Evolutionary conservation across 306 rosid species (phyloP).

Genomic region (Sophora flavescens): DNA sequence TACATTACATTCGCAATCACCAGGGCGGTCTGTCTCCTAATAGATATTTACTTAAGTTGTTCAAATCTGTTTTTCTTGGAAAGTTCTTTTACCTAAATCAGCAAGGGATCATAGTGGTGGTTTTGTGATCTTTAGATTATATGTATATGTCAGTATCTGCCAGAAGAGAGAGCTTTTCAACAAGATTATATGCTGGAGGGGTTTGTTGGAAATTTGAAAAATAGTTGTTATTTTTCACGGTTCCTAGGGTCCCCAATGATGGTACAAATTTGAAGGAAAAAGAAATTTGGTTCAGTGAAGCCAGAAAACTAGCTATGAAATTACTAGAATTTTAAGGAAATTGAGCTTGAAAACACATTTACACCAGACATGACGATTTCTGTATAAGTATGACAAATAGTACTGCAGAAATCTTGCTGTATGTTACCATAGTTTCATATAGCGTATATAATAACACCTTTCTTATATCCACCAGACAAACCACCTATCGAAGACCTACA

Average conservation of each 20-base stretch:
- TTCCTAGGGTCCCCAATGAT: not conserved
- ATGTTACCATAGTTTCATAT: not conserved
- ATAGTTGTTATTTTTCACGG: not conserved
- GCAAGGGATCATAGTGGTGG: not conserved
- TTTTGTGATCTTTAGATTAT: not conserved
- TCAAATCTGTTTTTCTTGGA: conserved; percentile 15
- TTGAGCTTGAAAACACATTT: conserved; percentile 1
- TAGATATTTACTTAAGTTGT: not conserved
- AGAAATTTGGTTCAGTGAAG: conserved; percentile 6
- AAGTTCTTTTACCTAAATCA: conserved; percentile 3
- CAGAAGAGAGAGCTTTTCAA: conserved; percentile 12
- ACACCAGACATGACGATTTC: not conserved
- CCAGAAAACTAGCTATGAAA: conserved; percentile 11
- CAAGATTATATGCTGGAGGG: conserved; percentile 12
- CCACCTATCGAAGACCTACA: conserved; percentile 98
- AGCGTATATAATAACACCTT: conserved; percentile 1
- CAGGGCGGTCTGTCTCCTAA: not conserved
- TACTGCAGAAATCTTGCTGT: not conserved
- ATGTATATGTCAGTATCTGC: not conserved
- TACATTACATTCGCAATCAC: not conserved
- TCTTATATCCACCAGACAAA: conserved; percentile 66
- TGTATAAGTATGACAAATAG: not conserved
- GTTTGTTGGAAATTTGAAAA: conserved; percentile 17
- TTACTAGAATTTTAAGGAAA: not conserved
- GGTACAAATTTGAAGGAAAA: not conserved